Evolutionary conservation across 2,329 filamentous ascomycete genomes (phyloP), one percentile per base, ranked within the genome.

Genomic region (Ophiostoma quercus): DNA sequence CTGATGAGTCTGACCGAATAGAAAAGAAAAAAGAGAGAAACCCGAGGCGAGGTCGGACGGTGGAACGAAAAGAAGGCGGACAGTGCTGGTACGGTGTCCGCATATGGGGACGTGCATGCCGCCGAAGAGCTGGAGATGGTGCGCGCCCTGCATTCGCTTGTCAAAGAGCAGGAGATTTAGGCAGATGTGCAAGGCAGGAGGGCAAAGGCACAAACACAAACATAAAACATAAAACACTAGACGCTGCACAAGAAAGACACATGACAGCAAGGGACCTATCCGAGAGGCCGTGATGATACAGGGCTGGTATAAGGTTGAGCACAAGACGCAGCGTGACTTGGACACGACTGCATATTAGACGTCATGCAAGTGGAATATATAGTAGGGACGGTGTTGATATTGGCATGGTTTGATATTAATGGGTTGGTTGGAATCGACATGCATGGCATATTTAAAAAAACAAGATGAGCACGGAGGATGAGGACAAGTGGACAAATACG

Each of bases 141-240:
- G 51, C 51, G 11, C n/a, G 51, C 51, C 51, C 60, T 37, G 62
- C 62, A 39, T 34, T 39, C 60, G 60, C 60, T 63, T 63, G 32
- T 34, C 6, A 4, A 29, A 63, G 51, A 57, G 5, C 43, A 47
- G 19, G 16, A 19, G 16, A n/a, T n/a, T 6, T 47, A 19, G 43
- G 19, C 43, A 47, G 43, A 57, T 57, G 51, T 57, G 51, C 22
- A 57, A 57, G 16, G 3, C 51, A 57, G n/a, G 16, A 57, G 9
- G 3, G 9, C n/a, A 39, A 16, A 63, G 19, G 60, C 25, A 29
- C 57, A 62, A 63, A 32, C 29, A 32, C 57, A 62, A 29, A 60
- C 54, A 37, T 9, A 9, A 41, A 41, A 41, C 12, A 41, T 14
- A 3, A 41, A 47, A 47, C 16, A 19, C 43, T n/a, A 47, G 43